Evolutionary conservation across 2,329 filamentous ascomycete species (phyloP).

Genomic region (Paraphaeosphaeria sporulosa): DNA sequence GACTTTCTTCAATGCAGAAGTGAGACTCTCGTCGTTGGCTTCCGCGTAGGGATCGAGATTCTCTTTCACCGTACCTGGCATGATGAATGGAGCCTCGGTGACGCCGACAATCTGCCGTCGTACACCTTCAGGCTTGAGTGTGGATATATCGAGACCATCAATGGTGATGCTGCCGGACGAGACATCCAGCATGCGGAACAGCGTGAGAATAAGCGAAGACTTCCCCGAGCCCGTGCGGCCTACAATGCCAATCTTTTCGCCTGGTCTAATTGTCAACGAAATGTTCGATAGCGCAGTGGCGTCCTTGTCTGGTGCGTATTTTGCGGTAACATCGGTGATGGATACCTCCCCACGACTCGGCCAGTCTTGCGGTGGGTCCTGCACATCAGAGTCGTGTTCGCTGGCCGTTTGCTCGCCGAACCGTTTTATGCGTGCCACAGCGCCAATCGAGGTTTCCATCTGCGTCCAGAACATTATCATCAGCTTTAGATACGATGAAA

Average conservation of each 20-base stretch:
- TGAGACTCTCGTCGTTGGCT: conserved; percentile 50
- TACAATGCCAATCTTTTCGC: conserved; percentile 56
- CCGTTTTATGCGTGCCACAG: conserved; percentile 59
- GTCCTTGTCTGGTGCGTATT: background rate
- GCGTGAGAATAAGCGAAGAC: conserved; percentile 33
- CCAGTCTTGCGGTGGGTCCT: conserved; percentile 28
- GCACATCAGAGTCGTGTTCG: conserved; percentile 36
- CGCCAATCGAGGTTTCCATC: conserved; percentile 63
- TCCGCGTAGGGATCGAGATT: conserved; percentile 57
- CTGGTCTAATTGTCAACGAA: conserved; percentile 50
- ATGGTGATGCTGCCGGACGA: conserved; percentile 50
- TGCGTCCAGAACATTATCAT: conserved; percentile 59
- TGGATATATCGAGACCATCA: conserved; percentile 56
- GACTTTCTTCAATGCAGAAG: conserved; percentile 54
- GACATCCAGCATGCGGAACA: conserved; percentile 30
- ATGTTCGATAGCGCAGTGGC: background rate
- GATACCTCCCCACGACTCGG: conserved; percentile 1
- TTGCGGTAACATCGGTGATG: conserved; percentile 7
- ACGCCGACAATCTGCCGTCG: conserved; percentile 52
- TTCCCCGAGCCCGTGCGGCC: conserved; percentile 59
- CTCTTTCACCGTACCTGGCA: conserved; percentile 52
- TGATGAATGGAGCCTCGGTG: conserved; percentile 61
- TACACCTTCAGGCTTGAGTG: conserved; percentile 49
- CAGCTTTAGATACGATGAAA: conserved; percentile 56
- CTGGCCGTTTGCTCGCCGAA: conserved; percentile 53